These are phyloP conservation scores for Gastrodia elata DNA, from an alignment of 106 monocot genomes.

Conservation along the genomic window DNA sequence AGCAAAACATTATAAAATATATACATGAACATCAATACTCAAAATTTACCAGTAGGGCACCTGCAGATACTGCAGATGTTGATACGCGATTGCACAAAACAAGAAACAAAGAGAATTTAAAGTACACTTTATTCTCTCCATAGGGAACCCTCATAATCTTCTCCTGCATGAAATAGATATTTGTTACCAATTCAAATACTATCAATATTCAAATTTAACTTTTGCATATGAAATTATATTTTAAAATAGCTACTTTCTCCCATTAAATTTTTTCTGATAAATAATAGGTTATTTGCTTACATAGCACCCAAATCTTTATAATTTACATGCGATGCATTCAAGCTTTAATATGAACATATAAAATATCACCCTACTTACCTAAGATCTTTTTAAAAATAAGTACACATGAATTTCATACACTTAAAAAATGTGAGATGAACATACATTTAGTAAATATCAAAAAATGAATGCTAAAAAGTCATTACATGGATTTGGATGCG, in stretches of 20 bases:
- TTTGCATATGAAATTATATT: background rate
- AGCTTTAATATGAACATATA: no score
- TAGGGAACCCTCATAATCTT: slow-evolving; percentile 98
- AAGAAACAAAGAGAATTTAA: slow-evolving; percentile 85
- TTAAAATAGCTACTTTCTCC: background rate
- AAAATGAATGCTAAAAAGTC: no score
- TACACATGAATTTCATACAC: no score
- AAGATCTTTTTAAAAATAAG: no score
- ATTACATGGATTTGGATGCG: no score
- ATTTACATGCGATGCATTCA: no score
- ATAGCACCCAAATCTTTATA: no score
- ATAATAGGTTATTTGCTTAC: no score
- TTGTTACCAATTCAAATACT: background rate
- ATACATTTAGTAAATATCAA: no score
- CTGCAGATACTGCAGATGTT: slow-evolving; percentile 75
- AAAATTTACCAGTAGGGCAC: slow-evolving; percentile 55
- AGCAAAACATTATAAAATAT: background rate
- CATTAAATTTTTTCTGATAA: no score
- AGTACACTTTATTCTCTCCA: slow-evolving; percentile 76
- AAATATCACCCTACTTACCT: no score
- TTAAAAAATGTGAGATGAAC: no score
- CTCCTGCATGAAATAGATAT: slow-evolving; percentile 45
- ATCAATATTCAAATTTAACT: background rate
- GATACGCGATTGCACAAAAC: slow-evolving; percentile 88
- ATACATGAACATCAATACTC: background rate